Base-by-base conservation (phyloP, 345 rosid species). In the Trapa bicornis region DNA sequence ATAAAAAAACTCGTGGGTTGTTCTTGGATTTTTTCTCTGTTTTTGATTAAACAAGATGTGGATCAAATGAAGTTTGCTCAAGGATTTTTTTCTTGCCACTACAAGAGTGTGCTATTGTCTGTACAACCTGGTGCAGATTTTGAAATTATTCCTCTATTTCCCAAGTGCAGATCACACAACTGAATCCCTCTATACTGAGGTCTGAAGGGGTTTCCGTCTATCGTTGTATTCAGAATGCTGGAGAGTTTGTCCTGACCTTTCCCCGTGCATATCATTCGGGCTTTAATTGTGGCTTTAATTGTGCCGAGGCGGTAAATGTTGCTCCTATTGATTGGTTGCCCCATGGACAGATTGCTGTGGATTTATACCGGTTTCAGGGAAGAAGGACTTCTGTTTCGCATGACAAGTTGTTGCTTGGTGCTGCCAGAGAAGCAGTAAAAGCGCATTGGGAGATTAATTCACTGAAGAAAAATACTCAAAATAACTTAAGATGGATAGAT, bases 261-360 rank as follows among this genome's bases (percentile, higher is more conserved):
- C 99, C 99, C 67, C 87, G 98, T 75, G 99, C 99, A 66, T 95
- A 89, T 80, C 98, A 95, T 87, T 80, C 99, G 5, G 99, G 99
- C 67, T 95, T 95, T 75, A 95, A 91, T 69, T 78, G 77, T 72
- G 99, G 99, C 66, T 95, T 95, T 80, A 95, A 95, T 73, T 95
- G 96, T 75, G 99, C 98, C 0, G 99, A 95, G 80, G 99, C 99
- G 47, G 99, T 95, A 50, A 95, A 95, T 80, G 96, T 91, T 50
- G 99, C 99, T 61, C 99, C 99, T 54, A 91, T 91, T 74, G 99
- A 95, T 71, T 95, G 99, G 99, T 77, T 91, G 71, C 94, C 98
- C 38, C 97, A 91, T 79, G 99, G 99, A 62, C 97, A 87, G 83
- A 81, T 77, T 79, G 97, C 99, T 67, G 81, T 89, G 69, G 97